phyloP scores from a whole-genome alignment of 192 early-diverging fungal species.

The Podila epigama region DNA sequence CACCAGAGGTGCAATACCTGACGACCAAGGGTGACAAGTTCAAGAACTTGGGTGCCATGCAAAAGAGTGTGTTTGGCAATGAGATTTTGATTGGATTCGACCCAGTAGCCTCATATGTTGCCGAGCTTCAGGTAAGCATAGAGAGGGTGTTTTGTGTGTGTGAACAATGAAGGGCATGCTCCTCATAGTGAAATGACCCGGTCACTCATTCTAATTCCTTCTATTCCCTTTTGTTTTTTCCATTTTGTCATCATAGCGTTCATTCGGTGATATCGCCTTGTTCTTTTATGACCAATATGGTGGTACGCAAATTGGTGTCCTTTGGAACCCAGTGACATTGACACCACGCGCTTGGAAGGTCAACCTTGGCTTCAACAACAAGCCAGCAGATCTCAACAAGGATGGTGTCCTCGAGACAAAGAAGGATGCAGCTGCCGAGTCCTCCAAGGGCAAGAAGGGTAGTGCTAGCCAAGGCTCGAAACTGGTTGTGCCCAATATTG shows the following conservation, averaged over 20 bases:
- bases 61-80: conserved; percentile 62
- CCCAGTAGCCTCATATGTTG: conserved; percentile 71
- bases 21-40: conserved; percentile 63
- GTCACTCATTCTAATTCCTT: too few species aligned
- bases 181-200: too few species aligned
- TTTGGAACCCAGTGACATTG: conserved; percentile 66
- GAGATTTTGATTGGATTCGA: conserved; percentile 77
- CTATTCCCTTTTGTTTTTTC: neutral
- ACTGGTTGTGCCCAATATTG: conserved; percentile 65
- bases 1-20: conserved; percentile 60
- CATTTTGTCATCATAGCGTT: conserved; percentile 21
- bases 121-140: conserved; percentile 65
- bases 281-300: conserved; percentile 83
- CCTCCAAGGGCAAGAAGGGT: conserved; percentile 31
- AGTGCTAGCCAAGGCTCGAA: conserved; percentile 42
- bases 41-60: conserved; percentile 70
- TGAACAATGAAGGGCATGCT: too few species aligned
- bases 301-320: conserved; percentile 72
- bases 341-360: conserved; percentile 72
- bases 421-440: conserved; percentile 18
- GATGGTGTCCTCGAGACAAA: conserved; percentile 17
- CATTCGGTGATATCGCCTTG: conserved; percentile 68
- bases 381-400: conserved; percentile 58
- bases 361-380: conserved; percentile 63
- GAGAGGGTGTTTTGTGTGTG: neutral